These are phyloP conservation scores for Kuraishia cidri DNA, from an alignment of 805 yeast species.

Conservation along the genomic window DNA sequence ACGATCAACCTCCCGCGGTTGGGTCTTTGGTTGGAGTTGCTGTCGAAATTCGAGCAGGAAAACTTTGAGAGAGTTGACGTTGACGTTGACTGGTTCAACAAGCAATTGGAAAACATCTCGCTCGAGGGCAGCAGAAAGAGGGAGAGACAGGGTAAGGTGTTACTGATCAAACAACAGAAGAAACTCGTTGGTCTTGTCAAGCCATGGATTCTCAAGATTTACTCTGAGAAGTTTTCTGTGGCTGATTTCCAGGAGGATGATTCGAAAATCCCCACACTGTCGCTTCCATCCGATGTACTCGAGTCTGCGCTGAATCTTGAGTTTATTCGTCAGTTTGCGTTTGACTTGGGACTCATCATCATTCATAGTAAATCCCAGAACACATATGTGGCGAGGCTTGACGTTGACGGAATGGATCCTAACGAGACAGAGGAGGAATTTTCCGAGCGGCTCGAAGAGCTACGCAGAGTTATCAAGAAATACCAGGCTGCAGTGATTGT, in stretches of 20 bases:
- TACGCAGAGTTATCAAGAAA: conserved; percentile 47
- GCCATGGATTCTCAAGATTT: conserved; percentile 34
- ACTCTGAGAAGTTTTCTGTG: conserved; percentile 21
- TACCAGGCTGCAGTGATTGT: conserved; percentile 58
- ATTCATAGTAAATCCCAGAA: conserved; percentile 53
- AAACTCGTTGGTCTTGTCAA: conserved; percentile 52
- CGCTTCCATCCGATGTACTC: conserved; percentile 38
- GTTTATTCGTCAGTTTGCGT: conserved; percentile 55
- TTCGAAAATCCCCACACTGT: conserved; percentile 31
- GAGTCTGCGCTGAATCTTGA: conserved; percentile 38
- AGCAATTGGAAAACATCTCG: conserved; percentile 73
- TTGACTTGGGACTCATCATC: conserved; percentile 57
- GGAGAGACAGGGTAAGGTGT: conserved; percentile 53
- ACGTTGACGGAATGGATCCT: conserved; percentile 67
- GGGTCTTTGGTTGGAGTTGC: conserved; percentile 63
- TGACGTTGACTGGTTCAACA: conserved; percentile 88
- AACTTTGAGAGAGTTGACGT: conserved; percentile 79
- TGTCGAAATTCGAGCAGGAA: conserved; percentile 75
- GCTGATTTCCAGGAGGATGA: conserved; percentile 22
- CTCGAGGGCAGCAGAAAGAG: conserved; percentile 64
- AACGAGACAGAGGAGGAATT: conserved; percentile 61
- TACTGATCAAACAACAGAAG: conserved; percentile 65
- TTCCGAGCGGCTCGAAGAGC: conserved; percentile 37
- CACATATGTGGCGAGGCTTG: conserved; percentile 51
- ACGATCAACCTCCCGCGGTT: conserved; percentile 68